Conservation (phyloP, 2,329 filamentous ascomycete species). For the Apiospora aurea region DNA sequence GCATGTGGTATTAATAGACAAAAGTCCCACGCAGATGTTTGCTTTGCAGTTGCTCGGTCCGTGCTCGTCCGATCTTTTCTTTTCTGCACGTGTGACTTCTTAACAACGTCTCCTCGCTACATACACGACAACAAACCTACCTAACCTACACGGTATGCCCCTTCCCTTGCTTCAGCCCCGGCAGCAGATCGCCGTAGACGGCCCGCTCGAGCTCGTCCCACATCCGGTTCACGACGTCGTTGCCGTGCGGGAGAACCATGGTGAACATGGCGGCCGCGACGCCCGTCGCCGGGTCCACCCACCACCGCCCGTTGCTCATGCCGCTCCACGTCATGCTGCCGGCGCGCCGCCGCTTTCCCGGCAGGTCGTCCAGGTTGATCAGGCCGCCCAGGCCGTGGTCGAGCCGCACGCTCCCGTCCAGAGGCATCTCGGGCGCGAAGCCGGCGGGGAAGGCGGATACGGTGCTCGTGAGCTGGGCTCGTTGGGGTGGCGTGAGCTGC, state of each 20-base stretch:
- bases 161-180: background rate
- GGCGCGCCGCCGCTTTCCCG: constrained; percentile 47
- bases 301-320: constrained; percentile 51
- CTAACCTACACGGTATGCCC: too few species aligned
- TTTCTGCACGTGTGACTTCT: background rate
- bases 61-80: background rate
- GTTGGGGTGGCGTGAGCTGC: constrained; percentile 46
- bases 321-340: constrained; percentile 55
- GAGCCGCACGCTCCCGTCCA: constrained; percentile 29
- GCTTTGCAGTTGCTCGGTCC: background rate
- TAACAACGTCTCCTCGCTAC: background rate
- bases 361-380: constrained; percentile 48
- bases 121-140: background rate
- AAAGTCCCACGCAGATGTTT: constrained; percentile 5
- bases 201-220: constrained; percentile 49
- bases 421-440: constrained; percentile 47
- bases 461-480: constrained; percentile 33
- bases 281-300: constrained; percentile 48
- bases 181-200: constrained; percentile 43
- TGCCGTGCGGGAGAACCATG: constrained; percentile 48
- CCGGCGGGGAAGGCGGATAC: constrained; percentile 34
- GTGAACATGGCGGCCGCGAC: constrained; percentile 50
- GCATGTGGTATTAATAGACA: constrained; percentile 20
- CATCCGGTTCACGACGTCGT: constrained; percentile 44
- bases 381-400: constrained; percentile 49